Conservation (phyloP, 2,329 filamentous ascomycete genomes). For the Rhinocladiella mackenziei region DNA sequence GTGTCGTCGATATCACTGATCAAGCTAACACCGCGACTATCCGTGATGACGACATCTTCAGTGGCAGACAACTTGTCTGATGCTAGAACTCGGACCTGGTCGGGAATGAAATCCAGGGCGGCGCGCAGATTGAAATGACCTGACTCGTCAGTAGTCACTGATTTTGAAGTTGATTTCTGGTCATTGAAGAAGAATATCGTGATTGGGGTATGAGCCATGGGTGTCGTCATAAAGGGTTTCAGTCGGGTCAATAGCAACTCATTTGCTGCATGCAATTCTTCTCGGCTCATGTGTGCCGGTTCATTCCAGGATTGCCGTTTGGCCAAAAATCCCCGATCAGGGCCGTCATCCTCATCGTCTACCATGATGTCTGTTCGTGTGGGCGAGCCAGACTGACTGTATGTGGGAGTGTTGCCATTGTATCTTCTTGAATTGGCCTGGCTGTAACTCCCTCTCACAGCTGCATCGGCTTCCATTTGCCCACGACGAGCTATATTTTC, state of each 20-base stretch:
- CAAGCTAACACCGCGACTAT: conserved; percentile 75
- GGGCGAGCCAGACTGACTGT: conserved; percentile 30
- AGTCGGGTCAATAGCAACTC: conserved; percentile 82
- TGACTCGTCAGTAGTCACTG: conserved; percentile 77
- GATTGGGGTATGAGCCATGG: conserved; percentile 70
- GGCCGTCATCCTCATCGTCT: conserved; percentile 29
- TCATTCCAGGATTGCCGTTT: conserved; percentile 50
- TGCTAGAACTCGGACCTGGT: conserved; percentile 79
- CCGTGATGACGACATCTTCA: conserved; percentile 71
- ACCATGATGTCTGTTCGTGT: conserved; percentile 4
- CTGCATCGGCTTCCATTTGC: conserved; percentile 65
- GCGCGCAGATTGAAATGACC: conserved; percentile 83
- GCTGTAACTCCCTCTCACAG: conserved; percentile 63
- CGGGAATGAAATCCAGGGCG: conserved; percentile 83
- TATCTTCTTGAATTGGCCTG: conserved; percentile 39
- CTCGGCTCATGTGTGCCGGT: conserved; percentile 63
- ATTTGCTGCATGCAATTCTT: conserved; percentile 76
- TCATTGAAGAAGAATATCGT: conserved; percentile 96
- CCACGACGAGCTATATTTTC: conserved; percentile 71
- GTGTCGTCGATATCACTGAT: conserved; percentile 99
- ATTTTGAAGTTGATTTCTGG: conserved; percentile 72
- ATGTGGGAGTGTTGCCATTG: conserved; percentile 33
- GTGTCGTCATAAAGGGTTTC: conserved; percentile 83
- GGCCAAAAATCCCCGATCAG: conserved; percentile 38
- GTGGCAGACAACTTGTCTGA: conserved; percentile 79